Conservation (phyloP, 306 rosid species). For the Medicago ruthenica region DNA sequence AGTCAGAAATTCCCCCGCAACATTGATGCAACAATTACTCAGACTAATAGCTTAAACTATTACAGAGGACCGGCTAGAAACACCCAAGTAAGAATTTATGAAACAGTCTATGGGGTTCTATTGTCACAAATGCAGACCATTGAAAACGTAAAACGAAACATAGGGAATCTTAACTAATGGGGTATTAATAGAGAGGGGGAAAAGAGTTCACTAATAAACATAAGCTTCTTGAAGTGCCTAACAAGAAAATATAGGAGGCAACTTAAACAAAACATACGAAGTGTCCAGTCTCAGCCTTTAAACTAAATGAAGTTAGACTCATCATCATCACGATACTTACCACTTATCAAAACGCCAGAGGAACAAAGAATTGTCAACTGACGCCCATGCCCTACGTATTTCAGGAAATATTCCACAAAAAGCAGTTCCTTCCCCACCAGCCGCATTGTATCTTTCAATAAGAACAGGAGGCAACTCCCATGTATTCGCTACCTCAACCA, state of each 20-base stretch:
- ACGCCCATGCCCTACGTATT: constrained; percentile 96
- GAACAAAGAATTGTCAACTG: constrained; percentile 89
- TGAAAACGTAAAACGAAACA: neutral
- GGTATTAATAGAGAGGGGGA: neutral
- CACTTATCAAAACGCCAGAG: constrained; percentile 98
- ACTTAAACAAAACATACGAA: constrained; percentile 2
- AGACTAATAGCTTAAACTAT: neutral
- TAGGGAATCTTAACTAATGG: neutral
- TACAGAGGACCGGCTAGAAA: neutral
- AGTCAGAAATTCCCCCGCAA: neutral
- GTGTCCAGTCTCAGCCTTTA: constrained; percentile 10
- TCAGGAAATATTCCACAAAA: constrained; percentile 96
- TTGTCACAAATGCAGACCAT: neutral
- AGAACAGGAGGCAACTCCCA: constrained; percentile 93
- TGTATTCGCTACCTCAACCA: constrained; percentile 82
- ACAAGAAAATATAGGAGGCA: neutral
- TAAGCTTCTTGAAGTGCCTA: constrained; percentile 4
- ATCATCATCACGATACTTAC: constrained; percentile 52
- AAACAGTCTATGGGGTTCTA: neutral
- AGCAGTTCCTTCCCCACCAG: constrained; percentile 98
- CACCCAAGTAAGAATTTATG: neutral
- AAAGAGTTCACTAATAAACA: constrained; percentile 11
- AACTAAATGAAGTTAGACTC: constrained; percentile 1
- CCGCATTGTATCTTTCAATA: constrained; percentile 90
- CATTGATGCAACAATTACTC: constrained; percentile 7